phyloP scores from a whole-genome alignment of 2,329 filamentous ascomycete species.

The Aspergillus awamori region DNA sequence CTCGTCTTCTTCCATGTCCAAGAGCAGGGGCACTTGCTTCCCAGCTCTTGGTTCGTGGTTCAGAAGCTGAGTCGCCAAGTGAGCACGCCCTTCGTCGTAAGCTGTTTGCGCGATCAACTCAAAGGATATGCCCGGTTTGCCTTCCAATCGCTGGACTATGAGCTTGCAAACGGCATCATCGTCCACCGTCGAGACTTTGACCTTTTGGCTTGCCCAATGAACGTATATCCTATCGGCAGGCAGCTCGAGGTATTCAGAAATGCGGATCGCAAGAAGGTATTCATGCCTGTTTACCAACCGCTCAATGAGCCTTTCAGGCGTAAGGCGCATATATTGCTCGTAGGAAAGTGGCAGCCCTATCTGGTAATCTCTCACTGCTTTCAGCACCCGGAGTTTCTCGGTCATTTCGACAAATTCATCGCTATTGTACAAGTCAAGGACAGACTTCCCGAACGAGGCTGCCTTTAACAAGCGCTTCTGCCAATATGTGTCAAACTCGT shows the following conservation, averaged over 20 bases:
- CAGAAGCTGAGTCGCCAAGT: slow-evolving; percentile 86
- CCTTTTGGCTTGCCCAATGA: slow-evolving; percentile 95
- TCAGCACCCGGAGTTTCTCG: slow-evolving; percentile 87
- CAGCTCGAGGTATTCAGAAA: slow-evolving; percentile 83
- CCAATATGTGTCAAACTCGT: slow-evolving; percentile 88
- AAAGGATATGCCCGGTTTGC: slow-evolving; percentile 91
- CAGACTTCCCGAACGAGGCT: slow-evolving; percentile 95
- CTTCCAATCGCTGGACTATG: slow-evolving; percentile 82
- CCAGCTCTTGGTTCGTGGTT: slow-evolving; percentile 93
- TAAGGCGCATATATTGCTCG: slow-evolving; percentile 89
- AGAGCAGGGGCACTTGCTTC: slow-evolving; percentile 89
- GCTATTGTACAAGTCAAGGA: slow-evolving; percentile 94
- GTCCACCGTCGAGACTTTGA: slow-evolving; percentile 78
- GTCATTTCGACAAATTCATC: slow-evolving; percentile 99
- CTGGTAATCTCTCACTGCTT: slow-evolving; percentile 88
- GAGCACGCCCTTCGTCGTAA: slow-evolving; percentile 86
- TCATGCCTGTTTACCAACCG: slow-evolving; percentile 86
- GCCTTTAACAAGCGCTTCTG: slow-evolving; percentile 96
- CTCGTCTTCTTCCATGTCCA: slow-evolving; percentile 95
- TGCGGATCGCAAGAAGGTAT: slow-evolving; percentile 84
- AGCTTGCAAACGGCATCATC: slow-evolving; percentile 85
- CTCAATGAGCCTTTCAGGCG: slow-evolving; percentile 82
- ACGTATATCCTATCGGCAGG: slow-evolving; percentile 90
- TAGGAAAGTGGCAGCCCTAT: slow-evolving; percentile 88
- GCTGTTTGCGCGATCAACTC: slow-evolving; percentile 90